phyloP scores from a whole-genome alignment of 2,329 filamentous ascomycete genomes.

The Dothidotthia symphoricarpi region DNA sequence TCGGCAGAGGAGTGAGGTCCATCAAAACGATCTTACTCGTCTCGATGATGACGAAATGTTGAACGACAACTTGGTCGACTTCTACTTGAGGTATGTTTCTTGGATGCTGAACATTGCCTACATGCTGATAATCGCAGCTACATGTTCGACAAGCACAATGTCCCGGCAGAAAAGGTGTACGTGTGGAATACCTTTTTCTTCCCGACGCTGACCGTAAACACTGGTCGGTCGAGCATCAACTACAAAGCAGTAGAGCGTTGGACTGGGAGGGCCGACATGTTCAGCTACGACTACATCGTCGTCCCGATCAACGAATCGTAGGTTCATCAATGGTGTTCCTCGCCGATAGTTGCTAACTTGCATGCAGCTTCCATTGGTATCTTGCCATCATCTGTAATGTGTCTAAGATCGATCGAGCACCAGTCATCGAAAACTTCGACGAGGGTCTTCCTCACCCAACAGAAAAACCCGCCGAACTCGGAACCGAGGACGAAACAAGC shows the following conservation, averaged over 20 bases:
- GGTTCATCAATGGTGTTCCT: conserved; percentile 4
- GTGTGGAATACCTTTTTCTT: conserved; percentile 96
- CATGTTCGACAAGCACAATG: conserved; percentile 37
- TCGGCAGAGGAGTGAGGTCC: conserved; percentile 63
- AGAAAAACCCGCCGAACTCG: too few relatives aligned
- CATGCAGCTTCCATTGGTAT: conserved; percentile 72
- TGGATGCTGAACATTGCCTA: background rate
- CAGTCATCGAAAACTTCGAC: conserved; percentile 13
- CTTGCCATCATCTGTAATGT: conserved; percentile 93
- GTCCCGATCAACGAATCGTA: conserved; percentile 82
- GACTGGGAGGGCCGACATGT: conserved; percentile 82
- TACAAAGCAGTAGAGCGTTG: conserved; percentile 83
- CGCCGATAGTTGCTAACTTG: conserved; percentile 3
- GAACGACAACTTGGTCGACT: conserved; percentile 89
- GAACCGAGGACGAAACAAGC: background rate
- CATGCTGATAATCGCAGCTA: conserved; percentile 16
- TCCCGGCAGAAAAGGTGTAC: conserved; percentile 65
- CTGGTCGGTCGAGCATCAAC: conserved; percentile 61
- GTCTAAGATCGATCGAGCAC: conserved; percentile 55
- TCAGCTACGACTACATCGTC: conserved; percentile 82
- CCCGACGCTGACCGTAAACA: conserved; percentile 64
- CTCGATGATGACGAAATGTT: conserved; percentile 82
- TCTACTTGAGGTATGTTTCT: conserved; percentile 64
- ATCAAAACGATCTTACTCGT: conserved; percentile 69
- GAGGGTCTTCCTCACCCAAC: background rate